phyloP scores from a whole-genome alignment of 495 filamentous ascomycete species.

The Aspergillus nidulans region DNA sequence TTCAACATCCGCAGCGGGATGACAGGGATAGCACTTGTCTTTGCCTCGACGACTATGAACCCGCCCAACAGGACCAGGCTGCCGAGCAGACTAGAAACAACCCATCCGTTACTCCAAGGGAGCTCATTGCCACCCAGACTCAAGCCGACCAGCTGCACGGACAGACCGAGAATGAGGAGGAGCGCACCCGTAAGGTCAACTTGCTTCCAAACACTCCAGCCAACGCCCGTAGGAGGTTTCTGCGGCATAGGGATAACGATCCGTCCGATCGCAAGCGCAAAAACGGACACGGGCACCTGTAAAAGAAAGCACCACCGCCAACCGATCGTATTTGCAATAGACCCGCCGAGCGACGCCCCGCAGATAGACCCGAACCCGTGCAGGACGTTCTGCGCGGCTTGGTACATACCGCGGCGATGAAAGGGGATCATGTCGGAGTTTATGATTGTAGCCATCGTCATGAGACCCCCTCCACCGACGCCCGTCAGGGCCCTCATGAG shows the following conservation, averaged over 20 bases:
- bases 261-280: conserved; percentile 50
- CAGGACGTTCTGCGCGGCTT: conserved; percentile 58
- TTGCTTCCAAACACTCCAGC: conserved; percentile 45
- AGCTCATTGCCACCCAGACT: conserved; percentile 61
- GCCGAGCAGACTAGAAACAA: conserved; percentile 46
- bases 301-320: conserved; percentile 58
- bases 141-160: conserved; percentile 53
- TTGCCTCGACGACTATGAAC: conserved; percentile 53
- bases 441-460: conserved; percentile 63
- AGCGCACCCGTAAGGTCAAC: conserved; percentile 55
- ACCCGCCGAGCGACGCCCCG: conserved; percentile 62
- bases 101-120: conserved; percentile 54
- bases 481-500: conserved; percentile 73
- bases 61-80: conserved; percentile 46
- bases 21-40: conserved; percentile 54
- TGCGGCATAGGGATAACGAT: conserved; percentile 47
- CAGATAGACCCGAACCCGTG: conserved; percentile 62
- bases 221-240: conserved; percentile 13
- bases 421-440: conserved; percentile 65
- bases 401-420: conserved; percentile 59
- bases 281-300: conserved; percentile 48
- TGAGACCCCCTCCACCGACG: conserved; percentile 56
- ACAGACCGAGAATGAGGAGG: conserved; percentile 54
- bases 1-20: conserved; percentile 55
- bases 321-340: conserved; percentile 59